A percentile compares a stretch with the other conserved stretches of the same genome.
Conservation (phyloP, 805 yeast genomes). For the Sugiyamaella smithiae region DNA sequence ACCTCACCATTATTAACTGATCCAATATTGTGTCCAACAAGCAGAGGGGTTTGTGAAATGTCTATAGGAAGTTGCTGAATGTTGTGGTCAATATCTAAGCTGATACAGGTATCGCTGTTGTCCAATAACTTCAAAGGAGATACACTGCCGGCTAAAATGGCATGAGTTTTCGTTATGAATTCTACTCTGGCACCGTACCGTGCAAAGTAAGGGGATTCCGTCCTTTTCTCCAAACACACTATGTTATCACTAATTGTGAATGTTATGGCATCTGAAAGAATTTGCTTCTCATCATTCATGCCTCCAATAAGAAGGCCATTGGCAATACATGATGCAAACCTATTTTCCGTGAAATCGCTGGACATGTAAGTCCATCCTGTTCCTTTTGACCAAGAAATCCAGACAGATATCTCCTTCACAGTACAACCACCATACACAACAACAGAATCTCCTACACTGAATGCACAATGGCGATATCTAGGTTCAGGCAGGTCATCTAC, state of each 20-base stretch:
- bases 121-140: conserved; percentile 39
- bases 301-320: conserved; percentile 45
- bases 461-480: conserved; percentile 52
- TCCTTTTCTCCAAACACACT: conserved; percentile 40
- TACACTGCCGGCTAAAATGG: conserved; percentile 59
- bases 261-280: conserved; percentile 21
- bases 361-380: conserved; percentile 25
- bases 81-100: conserved; percentile 16
- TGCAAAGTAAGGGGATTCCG: conserved; percentile 5
- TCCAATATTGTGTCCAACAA: conserved; percentile 53
- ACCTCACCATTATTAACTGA: conserved; percentile 21
- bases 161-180: no score
- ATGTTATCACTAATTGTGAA: conserved; percentile 11
- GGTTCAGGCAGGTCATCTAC: conserved; percentile 41
- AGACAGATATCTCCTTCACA: conserved; percentile 15
- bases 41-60: conserved; percentile 38
- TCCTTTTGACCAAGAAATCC: conserved; percentile 17
- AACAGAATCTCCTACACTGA: conserved; percentile 33
- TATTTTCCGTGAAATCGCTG: conserved; percentile 24
- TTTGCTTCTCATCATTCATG: conserved; percentile 10
- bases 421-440: conserved; percentile 53
- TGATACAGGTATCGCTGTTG: conserved; percentile 38
- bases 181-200: conserved; percentile 46
- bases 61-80: conserved; percentile 5
- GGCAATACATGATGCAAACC: conserved; percentile 40